These are phyloP conservation scores for Candida yuanshanica DNA, from an alignment of 805 yeast genomes.

Conservation along the genomic window DNA sequence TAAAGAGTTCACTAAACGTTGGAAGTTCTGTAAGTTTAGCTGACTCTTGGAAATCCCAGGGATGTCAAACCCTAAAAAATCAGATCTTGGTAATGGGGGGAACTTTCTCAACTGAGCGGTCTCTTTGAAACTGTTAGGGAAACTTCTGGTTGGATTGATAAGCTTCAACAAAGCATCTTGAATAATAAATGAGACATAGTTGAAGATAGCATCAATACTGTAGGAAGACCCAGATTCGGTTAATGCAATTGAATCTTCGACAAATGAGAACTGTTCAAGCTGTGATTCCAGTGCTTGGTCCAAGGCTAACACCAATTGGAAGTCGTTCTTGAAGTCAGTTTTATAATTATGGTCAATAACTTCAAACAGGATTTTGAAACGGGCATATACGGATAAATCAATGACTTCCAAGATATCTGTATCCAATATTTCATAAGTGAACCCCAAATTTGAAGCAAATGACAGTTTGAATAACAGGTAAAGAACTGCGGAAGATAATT, in stretches of 20 bases:
- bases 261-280: slow-evolving; percentile 9
- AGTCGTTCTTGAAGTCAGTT: slow-evolving; percentile 15
- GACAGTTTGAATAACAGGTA: slow-evolving; percentile 15
- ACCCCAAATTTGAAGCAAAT: neutral
- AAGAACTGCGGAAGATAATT: slow-evolving; percentile 2
- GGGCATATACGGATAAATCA: slow-evolving; percentile 12
- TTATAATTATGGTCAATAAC: slow-evolving; percentile 22
- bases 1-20: slow-evolving; percentile 10
- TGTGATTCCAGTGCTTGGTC: slow-evolving; percentile 8
- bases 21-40: slow-evolving; percentile 12
- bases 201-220: slow-evolving; percentile 16
- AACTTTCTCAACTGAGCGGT: slow-evolving; percentile 12
- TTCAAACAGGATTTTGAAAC: slow-evolving; percentile 22
- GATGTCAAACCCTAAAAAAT: slow-evolving; percentile 14
- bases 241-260: slow-evolving; percentile 9
- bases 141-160: slow-evolving; percentile 11
- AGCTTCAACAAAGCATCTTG: slow-evolving; percentile 9
- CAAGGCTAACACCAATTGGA: slow-evolving; percentile 11
- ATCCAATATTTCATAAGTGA: slow-evolving; percentile 1
- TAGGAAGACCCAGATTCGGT: slow-evolving; percentile 18
- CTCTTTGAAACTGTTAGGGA: slow-evolving; percentile 7
- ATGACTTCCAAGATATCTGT: slow-evolving; percentile 15
- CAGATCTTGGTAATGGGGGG: slow-evolving; percentile 24
- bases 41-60: slow-evolving; percentile 6
- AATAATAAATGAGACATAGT: slow-evolving; percentile 13